phyloP scores from a whole-genome alignment of 2,329 filamentous ascomycete genomes.

The Colletotrichum lupini region DNA sequence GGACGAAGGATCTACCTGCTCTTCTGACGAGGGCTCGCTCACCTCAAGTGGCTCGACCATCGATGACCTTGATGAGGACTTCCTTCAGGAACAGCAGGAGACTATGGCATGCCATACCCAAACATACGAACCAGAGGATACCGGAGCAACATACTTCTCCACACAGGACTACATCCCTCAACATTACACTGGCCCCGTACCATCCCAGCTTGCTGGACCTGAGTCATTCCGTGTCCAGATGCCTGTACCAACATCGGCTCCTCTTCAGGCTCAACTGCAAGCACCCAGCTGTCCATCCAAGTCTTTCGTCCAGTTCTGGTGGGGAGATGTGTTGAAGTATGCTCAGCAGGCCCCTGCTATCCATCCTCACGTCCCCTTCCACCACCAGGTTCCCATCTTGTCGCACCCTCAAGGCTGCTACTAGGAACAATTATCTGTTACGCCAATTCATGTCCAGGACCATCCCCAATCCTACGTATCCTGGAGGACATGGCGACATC shows the following conservation, averaged over 20 bases:
- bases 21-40: slow-evolving; percentile 67
- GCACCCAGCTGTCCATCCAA: slow-evolving; percentile 54
- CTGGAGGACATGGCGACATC: neutral
- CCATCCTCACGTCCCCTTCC: slow-evolving; percentile 62
- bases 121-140: slow-evolving; percentile 60
- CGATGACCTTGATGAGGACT: slow-evolving; percentile 62
- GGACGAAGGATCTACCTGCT: slow-evolving; percentile 52
- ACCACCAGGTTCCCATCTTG: slow-evolving; percentile 64
- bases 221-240: slow-evolving; percentile 44
- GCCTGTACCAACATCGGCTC: slow-evolving; percentile 48
- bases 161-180: slow-evolving; percentile 59
- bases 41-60: slow-evolving; percentile 65
- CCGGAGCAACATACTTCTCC: slow-evolving; percentile 52
- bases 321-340: slow-evolving; percentile 66
- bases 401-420: slow-evolving; percentile 63
- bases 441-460: neutral
- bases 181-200: slow-evolving; percentile 55
- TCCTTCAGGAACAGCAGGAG: slow-evolving; percentile 56
- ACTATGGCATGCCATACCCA: slow-evolving; percentile 54
- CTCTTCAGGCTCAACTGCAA: slow-evolving; percentile 46
- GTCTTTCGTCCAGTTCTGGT: slow-evolving; percentile 59
- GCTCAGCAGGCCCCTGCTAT: slow-evolving; percentile 60
- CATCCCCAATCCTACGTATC: neutral
- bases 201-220: slow-evolving; percentile 38
- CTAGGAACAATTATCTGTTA: slow-evolving; percentile 44